These are phyloP conservation scores for Salix suchowensis DNA, from an alignment of 345 rosid species.

Conservation along the genomic window DNA sequence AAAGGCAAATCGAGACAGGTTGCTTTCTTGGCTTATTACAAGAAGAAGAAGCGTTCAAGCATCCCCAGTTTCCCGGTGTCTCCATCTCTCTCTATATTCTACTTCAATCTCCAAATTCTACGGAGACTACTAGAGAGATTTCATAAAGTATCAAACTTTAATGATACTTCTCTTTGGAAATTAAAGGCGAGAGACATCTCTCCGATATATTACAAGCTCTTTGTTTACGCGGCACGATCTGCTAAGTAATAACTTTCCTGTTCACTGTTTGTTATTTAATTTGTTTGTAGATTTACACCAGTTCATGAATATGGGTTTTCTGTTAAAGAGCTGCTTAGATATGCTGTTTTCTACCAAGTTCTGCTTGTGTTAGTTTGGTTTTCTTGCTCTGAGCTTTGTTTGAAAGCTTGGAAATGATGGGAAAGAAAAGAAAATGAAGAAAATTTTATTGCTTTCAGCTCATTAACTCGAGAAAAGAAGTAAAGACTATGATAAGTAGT, in stretches of 20 bases:
- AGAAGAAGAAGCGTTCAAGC: slow-evolving; percentile 40
- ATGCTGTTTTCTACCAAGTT: neutral
- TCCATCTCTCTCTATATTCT: slow-evolving; percentile 2
- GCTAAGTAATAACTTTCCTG: neutral
- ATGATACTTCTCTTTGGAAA: slow-evolving; percentile 9
- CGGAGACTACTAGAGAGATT: neutral
- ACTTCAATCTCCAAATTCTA: neutral
- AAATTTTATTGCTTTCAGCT: neutral
- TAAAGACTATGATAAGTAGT: neutral
- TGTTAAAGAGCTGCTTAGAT: neutral
- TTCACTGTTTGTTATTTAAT: neutral
- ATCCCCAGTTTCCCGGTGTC: slow-evolving; percentile 7
- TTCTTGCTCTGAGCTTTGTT: neutral
- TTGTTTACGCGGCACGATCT: neutral
- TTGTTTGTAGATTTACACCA: neutral
- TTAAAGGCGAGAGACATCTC: slow-evolving; percentile 10
- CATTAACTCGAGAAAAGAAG: neutral
- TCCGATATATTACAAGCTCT: neutral
- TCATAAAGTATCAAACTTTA: neutral
- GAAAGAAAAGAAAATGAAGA: neutral
- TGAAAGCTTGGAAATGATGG: neutral
- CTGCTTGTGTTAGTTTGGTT: neutral
- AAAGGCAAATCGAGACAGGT: neutral
- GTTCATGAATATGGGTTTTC: neutral
- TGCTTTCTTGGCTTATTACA: slow-evolving; percentile 16